Evolutionary conservation across 306 rosid genomes (phyloP), one percentile per base, ranked within the genome.

Genomic region (Lotus japonicus): DNA sequence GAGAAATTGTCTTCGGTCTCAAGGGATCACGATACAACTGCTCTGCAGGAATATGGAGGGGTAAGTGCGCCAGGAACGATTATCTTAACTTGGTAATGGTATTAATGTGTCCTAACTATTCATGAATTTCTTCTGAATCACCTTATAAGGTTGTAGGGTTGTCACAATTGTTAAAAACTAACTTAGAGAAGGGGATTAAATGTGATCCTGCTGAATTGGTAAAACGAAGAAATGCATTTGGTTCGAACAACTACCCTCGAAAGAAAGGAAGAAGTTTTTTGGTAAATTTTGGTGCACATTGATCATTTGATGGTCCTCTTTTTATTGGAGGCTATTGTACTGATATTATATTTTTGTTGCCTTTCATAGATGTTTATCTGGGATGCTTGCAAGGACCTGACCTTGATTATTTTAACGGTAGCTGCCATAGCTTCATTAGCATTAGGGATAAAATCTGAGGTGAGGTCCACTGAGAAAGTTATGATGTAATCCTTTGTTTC

Each of bases 351-450:
- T 50, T 70, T 57, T 80, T 71, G 62, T 43, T 75, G 31, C 75
- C 9, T 71, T 49, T 60, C 64, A 11, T 80, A 92, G 98, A 84
- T 83, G 87, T 92, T 92, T 81, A 77, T 92, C 46, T 92, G 98
- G 98, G 98, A 92, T 76, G 95, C 98, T 57, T 92, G 98, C 89
- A 94, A 92, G 85, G 98, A 92, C 80, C 85, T 89, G 77, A 92
- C 98, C 71, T 78, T 92, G 79, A 79, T 89, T 68, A 87, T 92
- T 84, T 80, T 92, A 75, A 92, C 87, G 90, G 67, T 89, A 53
- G 98, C 98, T 69, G 98, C 96, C 1, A 84, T 67, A 51, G 92
- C 95, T 74, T 92, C 96, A 31, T 79, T 92, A 77, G 96, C 80
- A n/a, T 52, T 92, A 74, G 98, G 96, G 68, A 89, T 92, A 72